A percentile compares a stretch with the other conserved stretches of the same genome.
Conservation (phyloP, 345 rosid species). For the Populus nigra region DNA sequence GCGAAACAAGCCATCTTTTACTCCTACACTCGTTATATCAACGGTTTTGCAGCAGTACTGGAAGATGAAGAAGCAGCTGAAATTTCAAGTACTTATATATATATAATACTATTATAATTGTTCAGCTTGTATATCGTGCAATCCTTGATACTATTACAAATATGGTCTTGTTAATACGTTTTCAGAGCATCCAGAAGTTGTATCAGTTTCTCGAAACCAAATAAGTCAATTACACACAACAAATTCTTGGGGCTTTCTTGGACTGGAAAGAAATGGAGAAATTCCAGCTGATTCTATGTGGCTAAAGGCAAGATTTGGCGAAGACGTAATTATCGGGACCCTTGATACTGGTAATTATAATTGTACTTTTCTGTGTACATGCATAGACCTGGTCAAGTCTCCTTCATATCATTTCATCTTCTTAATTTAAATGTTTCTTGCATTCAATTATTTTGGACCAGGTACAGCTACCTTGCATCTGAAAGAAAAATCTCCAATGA, state of each 20-base stretch:
- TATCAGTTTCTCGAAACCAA: constrained; percentile 18
- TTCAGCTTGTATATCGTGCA: not conserved
- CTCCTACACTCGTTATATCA: constrained; percentile 21
- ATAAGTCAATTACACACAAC: constrained; percentile 24
- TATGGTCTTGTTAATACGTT: too few species aligned
- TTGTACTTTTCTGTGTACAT: too few species aligned
- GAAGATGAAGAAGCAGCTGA: constrained; percentile 19
- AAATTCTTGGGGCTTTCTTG: constrained; percentile 32
- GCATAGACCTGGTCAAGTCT: too few species aligned
- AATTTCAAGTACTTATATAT: not conserved
- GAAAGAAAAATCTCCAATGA: not conserved
- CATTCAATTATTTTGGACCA: not conserved
- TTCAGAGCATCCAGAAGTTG: constrained; percentile 18
- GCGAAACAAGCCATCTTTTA: constrained; percentile 22
- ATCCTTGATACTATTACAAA: not conserved
- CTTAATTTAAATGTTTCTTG: too few species aligned
- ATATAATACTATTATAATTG: too few species aligned
- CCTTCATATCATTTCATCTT: too few species aligned
- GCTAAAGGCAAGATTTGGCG: constrained; percentile 18
- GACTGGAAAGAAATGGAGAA: constrained; percentile 17
- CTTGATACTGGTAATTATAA: constrained; percentile 23
- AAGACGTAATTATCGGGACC: constrained; percentile 24
- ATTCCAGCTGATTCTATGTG: constrained; percentile 12
- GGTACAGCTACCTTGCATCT: not conserved
- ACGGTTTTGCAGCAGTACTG: constrained; percentile 27